Base-by-base conservation (phyloP, 441 rosid genomes). In the Sinapis alba region DNA sequence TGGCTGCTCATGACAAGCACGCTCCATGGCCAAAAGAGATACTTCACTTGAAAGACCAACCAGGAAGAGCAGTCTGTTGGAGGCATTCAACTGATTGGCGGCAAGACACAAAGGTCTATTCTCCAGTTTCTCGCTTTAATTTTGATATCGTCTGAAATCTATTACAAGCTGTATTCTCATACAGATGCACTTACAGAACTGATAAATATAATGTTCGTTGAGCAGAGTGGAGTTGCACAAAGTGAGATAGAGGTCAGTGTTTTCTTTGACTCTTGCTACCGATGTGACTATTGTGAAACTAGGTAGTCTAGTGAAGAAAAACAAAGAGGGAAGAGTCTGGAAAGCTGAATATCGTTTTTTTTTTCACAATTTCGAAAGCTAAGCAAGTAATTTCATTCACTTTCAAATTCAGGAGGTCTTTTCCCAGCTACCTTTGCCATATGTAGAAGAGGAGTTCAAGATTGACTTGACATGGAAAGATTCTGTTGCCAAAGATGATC, bases 51-150 rank as follows among this genome's bases (percentile, higher is more conserved):
- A 74, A 80, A 78, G 79, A 79, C 72, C 90, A 81, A 75, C 90
- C 88, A 6, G 89, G 96, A 65, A 82, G 66, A 77, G 97, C 88
- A 57, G 66, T 95, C 81, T 95, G 99, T 80, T 95, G 99, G 99
- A 88, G 95, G 82, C 99, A 95, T 81, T 86, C 86, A 54, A 62
- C 87, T 79, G 64, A 92, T 65, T 95, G 98, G 98, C 83, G 81
- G 43, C 83, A 80, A 67, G 84, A 89, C 81, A 81, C 43, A 74
- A 83, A 93, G 99, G 99, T 95, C 90, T 74, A 83, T 83, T 83
- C 88, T 92, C 83, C 83, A 88, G 88, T 28, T 86, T 83, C 81
- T 84, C 78, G 43, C 64, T 7, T 59, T 74, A 4, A 16, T 16
- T 11, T 32, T 18, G 7, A 62, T 15, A 41, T 7, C 28, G 11